A percentile compares a stretch with the other conserved stretches of the same genome.
Conservation (phyloP, 768 basidiomycete species). For the Rhizopogon sp. region DNA sequence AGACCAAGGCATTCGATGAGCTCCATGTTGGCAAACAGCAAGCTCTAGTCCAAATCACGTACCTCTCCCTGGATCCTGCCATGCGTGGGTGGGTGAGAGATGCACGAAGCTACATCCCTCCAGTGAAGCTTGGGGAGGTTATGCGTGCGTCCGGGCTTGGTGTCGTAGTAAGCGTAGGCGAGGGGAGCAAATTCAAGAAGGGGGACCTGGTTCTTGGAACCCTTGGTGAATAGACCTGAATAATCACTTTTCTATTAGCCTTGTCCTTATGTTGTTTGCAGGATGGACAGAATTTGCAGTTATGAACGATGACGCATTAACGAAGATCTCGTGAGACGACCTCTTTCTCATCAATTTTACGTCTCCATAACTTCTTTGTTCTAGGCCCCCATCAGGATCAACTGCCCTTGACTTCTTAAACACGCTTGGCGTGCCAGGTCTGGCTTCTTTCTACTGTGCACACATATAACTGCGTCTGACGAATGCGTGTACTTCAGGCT, state of each 20-base stretch:
- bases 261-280: conserved; percentile 16
- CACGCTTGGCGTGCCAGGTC: conserved; percentile 71
- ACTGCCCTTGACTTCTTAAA: conserved; percentile 76
- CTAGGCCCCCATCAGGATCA: conserved; percentile 54
- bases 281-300: conserved; percentile 80
- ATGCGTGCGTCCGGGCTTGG: conserved; percentile 75
- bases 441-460: conserved; percentile 9
- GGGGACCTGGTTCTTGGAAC: conserved; percentile 68
- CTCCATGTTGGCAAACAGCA: conserved; percentile 49
- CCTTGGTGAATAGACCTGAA: conserved; percentile 38
- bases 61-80: conserved; percentile 81
- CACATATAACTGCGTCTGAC: not conserved
- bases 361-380: not conserved
- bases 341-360: not conserved
- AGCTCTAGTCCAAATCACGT: conserved; percentile 74
- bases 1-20: conserved; percentile 43
- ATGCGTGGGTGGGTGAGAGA: conserved; percentile 84
- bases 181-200: conserved; percentile 45
- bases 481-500: conserved; percentile 37
- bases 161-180: conserved; percentile 54
- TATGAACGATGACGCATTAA: conserved; percentile 45
- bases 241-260: not conserved
- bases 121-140: conserved; percentile 67
- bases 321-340: conserved; percentile 54
- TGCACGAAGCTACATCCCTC: conserved; percentile 63